Percentiles rank a stretch among this genome's conserved stretches.
Evolutionary conservation across 495 filamentous ascomycete genomes (phyloP).

Genomic region (Xylaria castorea): DNA sequence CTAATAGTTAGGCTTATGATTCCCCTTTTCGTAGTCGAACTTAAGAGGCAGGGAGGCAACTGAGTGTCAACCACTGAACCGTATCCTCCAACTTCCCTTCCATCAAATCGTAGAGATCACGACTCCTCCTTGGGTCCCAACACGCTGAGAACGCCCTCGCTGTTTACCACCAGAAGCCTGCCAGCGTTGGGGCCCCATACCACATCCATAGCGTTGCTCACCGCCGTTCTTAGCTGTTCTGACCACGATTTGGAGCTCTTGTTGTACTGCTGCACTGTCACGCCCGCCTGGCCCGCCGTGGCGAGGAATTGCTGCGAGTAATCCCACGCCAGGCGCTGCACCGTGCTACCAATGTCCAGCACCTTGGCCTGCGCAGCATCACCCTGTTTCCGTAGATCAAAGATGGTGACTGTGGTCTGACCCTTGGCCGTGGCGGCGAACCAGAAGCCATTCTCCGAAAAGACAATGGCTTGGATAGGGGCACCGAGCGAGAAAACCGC

Average conservation of each 20-base stretch:
- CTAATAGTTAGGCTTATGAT: not conserved
- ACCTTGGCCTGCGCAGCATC: constrained; percentile 76
- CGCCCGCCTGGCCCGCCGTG: constrained; percentile 76
- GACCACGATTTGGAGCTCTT: constrained; percentile 88
- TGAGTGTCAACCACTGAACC: not conserved
- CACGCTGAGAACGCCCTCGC: constrained; percentile 74
- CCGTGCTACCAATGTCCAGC: constrained; percentile 78
- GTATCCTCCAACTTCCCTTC: not conserved
- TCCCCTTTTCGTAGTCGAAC: not conserved
- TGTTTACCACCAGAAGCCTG: constrained; percentile 74
- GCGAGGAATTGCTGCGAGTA: constrained; percentile 94
- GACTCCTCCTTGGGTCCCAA: constrained; percentile 53
- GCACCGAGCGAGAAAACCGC: constrained; percentile 72
- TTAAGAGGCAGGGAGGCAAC: not conserved
- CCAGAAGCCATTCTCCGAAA: constrained; percentile 98
- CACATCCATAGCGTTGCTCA: constrained; percentile 73
- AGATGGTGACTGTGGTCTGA: constrained; percentile 79
- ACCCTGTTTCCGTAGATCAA: constrained; percentile 87
- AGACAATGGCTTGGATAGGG: constrained; percentile 75
- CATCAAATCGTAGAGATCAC: constrained; percentile 8
- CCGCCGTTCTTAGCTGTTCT: constrained; percentile 78
- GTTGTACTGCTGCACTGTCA: constrained; percentile 85
- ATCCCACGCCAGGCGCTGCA: constrained; percentile 82
- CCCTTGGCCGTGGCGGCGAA: constrained; percentile 78
- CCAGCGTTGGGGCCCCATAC: constrained; percentile 79